phyloP scores from a whole-genome alignment of 2,329 filamentous ascomycete genomes.

The Metarhizium guizhouense region DNA sequence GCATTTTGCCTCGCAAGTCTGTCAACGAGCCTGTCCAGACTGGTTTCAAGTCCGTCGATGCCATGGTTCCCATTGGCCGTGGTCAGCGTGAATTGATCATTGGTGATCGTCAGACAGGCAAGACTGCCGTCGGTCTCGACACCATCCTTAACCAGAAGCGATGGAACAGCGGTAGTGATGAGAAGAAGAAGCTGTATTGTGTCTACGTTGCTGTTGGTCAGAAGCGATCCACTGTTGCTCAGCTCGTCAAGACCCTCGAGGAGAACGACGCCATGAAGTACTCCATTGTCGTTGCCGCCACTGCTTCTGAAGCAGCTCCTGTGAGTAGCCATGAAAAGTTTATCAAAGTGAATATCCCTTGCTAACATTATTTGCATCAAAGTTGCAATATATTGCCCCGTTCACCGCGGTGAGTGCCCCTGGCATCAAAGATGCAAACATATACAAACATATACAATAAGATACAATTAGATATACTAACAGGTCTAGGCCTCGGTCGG shows the following conservation, averaged over 20 bases:
- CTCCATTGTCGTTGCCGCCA: slow-evolving; percentile 85
- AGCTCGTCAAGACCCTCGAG: slow-evolving; percentile 99
- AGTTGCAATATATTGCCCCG: slow-evolving; percentile 88
- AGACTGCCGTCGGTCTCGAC: slow-evolving; percentile 97
- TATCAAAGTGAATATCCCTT: no score
- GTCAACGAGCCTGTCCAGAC: slow-evolving; percentile 99
- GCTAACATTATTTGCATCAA: no score
- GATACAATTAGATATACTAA: no score
- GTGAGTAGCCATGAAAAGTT: no score
- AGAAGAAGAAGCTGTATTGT: slow-evolving; percentile 98
- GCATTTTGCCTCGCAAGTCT: slow-evolving; percentile 92
- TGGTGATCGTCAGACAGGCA: slow-evolving; percentile 99
- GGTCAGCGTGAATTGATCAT: slow-evolving; percentile 99
- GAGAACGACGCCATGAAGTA: slow-evolving; percentile 99
- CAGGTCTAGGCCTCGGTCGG: no score
- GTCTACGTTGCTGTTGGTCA: slow-evolving; percentile 98
- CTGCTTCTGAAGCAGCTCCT: slow-evolving; percentile 91
- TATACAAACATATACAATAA: no score
- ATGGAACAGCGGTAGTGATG: slow-evolving; percentile 82
- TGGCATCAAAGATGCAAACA: no score
- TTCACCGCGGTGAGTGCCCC: no score
- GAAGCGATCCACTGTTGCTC: slow-evolving; percentile 98
- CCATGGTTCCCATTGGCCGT: slow-evolving; percentile 99
- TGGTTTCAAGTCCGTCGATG: slow-evolving; percentile 97
- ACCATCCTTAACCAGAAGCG: slow-evolving; percentile 99